Evolutionary conservation across 2,329 filamentous ascomycete species (phyloP).

Genomic region (Aspergillus flavus): DNA sequence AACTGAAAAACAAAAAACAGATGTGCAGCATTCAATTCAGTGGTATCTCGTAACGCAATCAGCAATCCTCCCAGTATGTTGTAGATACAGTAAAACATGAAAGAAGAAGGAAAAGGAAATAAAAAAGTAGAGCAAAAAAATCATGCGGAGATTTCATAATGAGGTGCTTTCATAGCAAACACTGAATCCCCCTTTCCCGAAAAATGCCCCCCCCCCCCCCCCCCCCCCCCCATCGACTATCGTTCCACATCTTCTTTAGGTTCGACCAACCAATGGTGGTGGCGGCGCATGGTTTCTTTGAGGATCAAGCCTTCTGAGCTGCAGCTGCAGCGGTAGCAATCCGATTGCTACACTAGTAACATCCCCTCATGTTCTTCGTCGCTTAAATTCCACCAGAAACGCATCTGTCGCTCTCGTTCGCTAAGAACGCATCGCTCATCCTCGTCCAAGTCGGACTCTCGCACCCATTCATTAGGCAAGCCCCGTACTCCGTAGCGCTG

Average conservation of each 20-base stretch:
- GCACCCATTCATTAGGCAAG: conserved; percentile 42
- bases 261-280: conserved; percentile 46
- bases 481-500: conserved; percentile 35
- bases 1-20: background rate
- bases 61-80: background rate
- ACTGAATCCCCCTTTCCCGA: conserved; percentile 55
- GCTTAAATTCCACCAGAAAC: conserved; percentile 36
- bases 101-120: background rate
- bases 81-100: background rate
- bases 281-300: conserved; percentile 49
- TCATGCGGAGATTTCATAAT: conserved; percentile 33
- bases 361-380: conserved; percentile 40
- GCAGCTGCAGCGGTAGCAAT: conserved; percentile 2
- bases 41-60: conserved; percentile 1
- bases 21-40: background rate
- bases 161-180: conserved; percentile 53
- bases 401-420: conserved; percentile 35
- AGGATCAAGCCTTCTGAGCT: conserved; percentile 35
- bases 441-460: conserved; percentile 35
- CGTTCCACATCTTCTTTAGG: conserved; percentile 47
- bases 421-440: conserved; percentile 40
- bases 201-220: conserved; percentile 46
- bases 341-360: conserved; percentile 25
- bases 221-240: conserved; percentile 48
- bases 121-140: background rate